Evolutionary conservation across 352 stramenopile species (phyloP).

Genomic region (Globisporangium acanthophoron): DNA sequence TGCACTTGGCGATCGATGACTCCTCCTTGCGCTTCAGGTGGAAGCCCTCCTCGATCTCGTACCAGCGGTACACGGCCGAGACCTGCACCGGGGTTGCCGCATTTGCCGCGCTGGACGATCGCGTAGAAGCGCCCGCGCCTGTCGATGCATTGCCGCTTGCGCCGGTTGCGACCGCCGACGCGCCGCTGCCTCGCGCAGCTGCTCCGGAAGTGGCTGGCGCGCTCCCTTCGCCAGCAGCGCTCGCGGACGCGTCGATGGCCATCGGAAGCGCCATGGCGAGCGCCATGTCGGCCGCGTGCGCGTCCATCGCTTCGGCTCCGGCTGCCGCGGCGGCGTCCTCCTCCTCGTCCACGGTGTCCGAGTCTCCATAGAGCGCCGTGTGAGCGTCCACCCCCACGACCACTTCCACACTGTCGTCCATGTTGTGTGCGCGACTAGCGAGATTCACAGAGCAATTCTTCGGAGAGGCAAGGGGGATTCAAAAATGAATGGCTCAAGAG

Average conservation of each 20-base stretch:
- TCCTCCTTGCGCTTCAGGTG: conserved; percentile 62
- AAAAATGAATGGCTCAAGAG: neutral
- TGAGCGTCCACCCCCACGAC: neutral
- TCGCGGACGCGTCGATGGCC: neutral
- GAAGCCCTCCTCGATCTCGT: conserved; percentile 63
- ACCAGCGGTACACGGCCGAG: conserved; percentile 79
- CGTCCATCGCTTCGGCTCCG: neutral
- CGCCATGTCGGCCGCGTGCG: neutral
- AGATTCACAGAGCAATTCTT: neutral
- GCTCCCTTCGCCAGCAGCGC: neutral
- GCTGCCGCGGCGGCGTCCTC: neutral
- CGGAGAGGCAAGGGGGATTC: neutral
- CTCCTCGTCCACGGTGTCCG: neutral
- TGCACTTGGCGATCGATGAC: conserved; percentile 66
- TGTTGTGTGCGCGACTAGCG: neutral
- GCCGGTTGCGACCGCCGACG: neutral
- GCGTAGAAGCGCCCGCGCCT: too few species aligned
- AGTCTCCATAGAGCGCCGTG: neutral
- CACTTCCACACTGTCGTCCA: conserved; percentile 3
- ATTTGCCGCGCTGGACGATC: too few species aligned
- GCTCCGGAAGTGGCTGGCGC: neutral
- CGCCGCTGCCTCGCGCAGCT: neutral
- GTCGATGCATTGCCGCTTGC: too few species aligned
- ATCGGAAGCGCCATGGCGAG: neutral
- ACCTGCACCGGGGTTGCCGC: conserved; percentile 1